Conservation (phyloP, 305 asterid genomes). For the Solanum chacoense region DNA sequence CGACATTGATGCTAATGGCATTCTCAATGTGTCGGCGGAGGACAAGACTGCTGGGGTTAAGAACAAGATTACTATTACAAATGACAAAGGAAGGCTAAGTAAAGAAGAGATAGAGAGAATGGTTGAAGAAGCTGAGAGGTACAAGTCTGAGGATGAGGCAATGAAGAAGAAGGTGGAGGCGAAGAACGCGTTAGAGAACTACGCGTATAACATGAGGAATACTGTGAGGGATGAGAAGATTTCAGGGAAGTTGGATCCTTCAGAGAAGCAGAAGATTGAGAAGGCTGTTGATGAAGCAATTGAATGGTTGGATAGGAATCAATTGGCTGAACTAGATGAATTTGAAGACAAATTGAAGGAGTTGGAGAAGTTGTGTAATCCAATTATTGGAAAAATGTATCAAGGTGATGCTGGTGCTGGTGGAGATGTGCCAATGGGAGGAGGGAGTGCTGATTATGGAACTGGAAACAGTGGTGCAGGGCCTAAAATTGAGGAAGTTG, state of each 20-base stretch:
- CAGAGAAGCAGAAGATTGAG: conserved; percentile 35
- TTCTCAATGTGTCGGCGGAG: conserved; percentile 40
- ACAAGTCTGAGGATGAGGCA: conserved; percentile 40
- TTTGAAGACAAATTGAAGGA: conserved; percentile 41
- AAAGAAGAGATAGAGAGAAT: conserved; percentile 44
- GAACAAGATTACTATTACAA: conserved; percentile 42
- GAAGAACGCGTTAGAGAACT: conserved; percentile 1
- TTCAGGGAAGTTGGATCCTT: conserved; percentile 18
- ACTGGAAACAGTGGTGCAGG: conserved; percentile 5
- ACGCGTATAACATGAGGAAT: conserved; percentile 32
- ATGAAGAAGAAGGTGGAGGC: conserved; percentile 43
- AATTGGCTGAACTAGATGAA: conserved; percentile 46
- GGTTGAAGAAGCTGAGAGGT: conserved; percentile 45
- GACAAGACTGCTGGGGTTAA: conserved; percentile 44
- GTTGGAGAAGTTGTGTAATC: conserved; percentile 35
- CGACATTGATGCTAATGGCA: conserved; percentile 11
- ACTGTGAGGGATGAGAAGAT: conserved; percentile 38
- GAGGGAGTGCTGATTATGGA: not conserved
- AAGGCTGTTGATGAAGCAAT: conserved; percentile 28
- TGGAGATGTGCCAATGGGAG: conserved; percentile 28
- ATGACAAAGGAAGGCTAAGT: conserved; percentile 47
- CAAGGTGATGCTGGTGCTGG: conserved; percentile 20
- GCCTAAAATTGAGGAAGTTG: conserved; percentile 55
- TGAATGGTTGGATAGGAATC: conserved; percentile 48
- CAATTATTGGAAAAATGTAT: conserved; percentile 31